Evolutionary conservation across 495 filamentous ascomycete species (phyloP).

Genomic region (Neurospora terricola): DNA sequence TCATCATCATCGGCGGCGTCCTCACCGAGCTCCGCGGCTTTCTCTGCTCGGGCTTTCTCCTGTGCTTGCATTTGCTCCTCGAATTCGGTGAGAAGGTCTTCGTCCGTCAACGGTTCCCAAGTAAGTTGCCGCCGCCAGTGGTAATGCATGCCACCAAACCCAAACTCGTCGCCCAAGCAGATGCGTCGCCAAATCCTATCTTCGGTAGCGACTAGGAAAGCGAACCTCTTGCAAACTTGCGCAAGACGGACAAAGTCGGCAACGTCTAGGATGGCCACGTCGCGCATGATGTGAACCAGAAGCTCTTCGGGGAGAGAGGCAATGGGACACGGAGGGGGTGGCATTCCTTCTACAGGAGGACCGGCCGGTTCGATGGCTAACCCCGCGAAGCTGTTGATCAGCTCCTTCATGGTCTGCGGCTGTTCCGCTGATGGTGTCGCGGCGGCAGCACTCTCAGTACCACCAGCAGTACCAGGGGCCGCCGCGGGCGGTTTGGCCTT

Average conservation of each 20-base stretch:
- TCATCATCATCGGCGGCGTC: not conserved
- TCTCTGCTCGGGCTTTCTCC: not conserved
- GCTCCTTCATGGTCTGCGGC: slow-evolving; percentile 45
- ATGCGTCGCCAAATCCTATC: slow-evolving; percentile 83
- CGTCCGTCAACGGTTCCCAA: slow-evolving; percentile 45
- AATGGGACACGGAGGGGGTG: slow-evolving; percentile 66
- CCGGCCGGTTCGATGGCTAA: slow-evolving; percentile 49
- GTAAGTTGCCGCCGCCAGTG: slow-evolving; percentile 54
- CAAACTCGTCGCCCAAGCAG: slow-evolving; percentile 58
- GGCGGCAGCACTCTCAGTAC: not conserved
- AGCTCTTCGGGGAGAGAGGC: slow-evolving; percentile 73
- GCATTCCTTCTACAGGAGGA: slow-evolving; percentile 51
- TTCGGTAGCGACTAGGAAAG: slow-evolving; percentile 75
- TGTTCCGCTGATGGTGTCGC: not conserved
- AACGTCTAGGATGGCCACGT: slow-evolving; percentile 66
- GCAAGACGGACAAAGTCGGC: slow-evolving; percentile 69
- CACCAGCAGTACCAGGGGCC: not conserved
- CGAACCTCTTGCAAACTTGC: slow-evolving; percentile 76
- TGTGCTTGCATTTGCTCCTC: not conserved
- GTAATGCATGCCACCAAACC: slow-evolving; percentile 80
- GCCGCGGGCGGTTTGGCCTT: slow-evolving; percentile 30
- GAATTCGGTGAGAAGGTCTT: slow-evolving; percentile 22
- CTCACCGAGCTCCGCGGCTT: slow-evolving; percentile 3
- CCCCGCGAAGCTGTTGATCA: slow-evolving; percentile 64
- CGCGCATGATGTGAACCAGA: slow-evolving; percentile 47